A percentile compares a stretch with the other conserved stretches of the same genome.
phyloP scores from a whole-genome alignment of 177 flowering plant species.

The Telopea speciosissima region DNA sequence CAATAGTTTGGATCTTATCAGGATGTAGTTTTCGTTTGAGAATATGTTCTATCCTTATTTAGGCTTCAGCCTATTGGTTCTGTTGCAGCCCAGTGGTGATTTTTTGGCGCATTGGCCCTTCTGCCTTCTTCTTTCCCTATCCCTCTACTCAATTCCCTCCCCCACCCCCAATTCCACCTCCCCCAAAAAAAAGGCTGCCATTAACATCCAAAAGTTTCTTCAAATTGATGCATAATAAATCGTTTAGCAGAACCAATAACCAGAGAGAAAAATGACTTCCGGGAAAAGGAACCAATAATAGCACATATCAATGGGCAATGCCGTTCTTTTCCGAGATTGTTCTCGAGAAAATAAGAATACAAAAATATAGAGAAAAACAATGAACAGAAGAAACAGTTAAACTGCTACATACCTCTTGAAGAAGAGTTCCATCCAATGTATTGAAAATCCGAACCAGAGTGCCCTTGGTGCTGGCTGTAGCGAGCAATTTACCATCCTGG shows the following conservation, averaged over 20 bases:
- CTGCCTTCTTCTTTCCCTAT: too few relatives aligned
- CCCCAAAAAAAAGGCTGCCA: neutral
- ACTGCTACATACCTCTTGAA: slow-evolving; percentile 49
- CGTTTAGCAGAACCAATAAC: neutral
- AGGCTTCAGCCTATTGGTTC: too few relatives aligned
- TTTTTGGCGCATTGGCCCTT: too few relatives aligned
- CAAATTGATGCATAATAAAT: neutral
- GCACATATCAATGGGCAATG: neutral
- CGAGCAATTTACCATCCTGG: slow-evolving; percentile 51
- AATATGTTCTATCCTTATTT: too few relatives aligned
- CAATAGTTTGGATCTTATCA: too few relatives aligned
- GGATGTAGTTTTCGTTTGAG: too few relatives aligned
- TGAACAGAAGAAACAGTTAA: neutral
- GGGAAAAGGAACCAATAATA: neutral
- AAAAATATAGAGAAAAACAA: neutral
- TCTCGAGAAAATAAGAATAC: too few relatives aligned
- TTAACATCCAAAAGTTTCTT: neutral
- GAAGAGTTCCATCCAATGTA: slow-evolving; percentile 48
- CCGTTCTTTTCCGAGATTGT: too few relatives aligned
- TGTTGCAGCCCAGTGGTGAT: too few relatives aligned
- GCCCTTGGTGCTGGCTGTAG: slow-evolving; percentile 67
- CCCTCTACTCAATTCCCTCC: too few relatives aligned
- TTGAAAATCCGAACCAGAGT: slow-evolving; percentile 54
- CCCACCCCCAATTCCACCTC: too few relatives aligned
- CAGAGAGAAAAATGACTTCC: neutral